phyloP scores from a whole-genome alignment of 768 basidiomycete species.

The Cystobasidium tubakii region DNA sequence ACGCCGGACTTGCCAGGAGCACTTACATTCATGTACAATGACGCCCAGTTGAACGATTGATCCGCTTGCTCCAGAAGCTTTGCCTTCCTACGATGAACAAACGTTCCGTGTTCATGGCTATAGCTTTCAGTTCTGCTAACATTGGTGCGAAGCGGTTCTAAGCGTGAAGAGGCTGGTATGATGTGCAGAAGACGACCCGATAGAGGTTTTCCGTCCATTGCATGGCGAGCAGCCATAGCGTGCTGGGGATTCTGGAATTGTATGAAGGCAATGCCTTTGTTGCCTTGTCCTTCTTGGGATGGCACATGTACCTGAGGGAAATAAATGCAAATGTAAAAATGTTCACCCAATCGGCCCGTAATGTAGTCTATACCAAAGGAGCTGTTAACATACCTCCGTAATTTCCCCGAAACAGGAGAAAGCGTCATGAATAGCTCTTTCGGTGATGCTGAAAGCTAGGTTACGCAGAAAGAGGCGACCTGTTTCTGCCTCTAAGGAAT shows the following conservation, averaged over 20 bases:
- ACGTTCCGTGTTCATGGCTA: no score
- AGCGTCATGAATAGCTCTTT: constrained; percentile 61
- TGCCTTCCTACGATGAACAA: not conserved
- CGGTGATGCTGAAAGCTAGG: constrained; percentile 75
- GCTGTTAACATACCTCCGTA: constrained; percentile 58
- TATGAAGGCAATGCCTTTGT: constrained; percentile 64
- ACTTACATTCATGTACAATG: constrained; percentile 96
- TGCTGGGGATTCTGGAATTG: constrained; percentile 53
- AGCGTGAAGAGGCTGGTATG: constrained; percentile 62
- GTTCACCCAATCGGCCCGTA: no score
- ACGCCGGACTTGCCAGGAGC: not conserved
- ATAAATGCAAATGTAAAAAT: no score
- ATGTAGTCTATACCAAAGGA: no score
- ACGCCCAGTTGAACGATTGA: constrained; percentile 83
- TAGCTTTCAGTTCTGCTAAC: not conserved
- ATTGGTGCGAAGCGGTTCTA: not conserved
- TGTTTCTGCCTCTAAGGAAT: constrained; percentile 40
- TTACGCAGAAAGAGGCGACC: constrained; percentile 86
- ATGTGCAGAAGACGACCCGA: constrained; percentile 89
- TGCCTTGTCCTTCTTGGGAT: constrained; percentile 36
- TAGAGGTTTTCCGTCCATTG: constrained; percentile 74
- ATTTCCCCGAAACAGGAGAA: constrained; percentile 68
- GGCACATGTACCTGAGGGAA: constrained; percentile 15
- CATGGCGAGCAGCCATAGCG: constrained; percentile 67
- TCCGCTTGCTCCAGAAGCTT: constrained; percentile 53